phyloP scores from a whole-genome alignment of 208 protist genomes.

The Crithidia bombi region DNA sequence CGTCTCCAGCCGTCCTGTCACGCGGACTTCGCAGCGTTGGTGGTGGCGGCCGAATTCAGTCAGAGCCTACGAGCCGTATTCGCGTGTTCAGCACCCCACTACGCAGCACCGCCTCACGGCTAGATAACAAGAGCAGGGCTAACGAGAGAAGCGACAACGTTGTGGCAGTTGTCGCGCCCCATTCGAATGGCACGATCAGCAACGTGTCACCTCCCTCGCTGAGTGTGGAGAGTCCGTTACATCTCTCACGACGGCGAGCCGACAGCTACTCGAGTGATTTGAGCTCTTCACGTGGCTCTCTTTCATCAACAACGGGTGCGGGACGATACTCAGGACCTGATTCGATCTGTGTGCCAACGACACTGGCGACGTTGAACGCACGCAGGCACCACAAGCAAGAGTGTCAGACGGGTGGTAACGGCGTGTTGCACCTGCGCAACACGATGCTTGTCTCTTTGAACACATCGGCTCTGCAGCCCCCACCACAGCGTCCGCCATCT shows the following conservation, averaged over 20 bases:
- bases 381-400: background rate
- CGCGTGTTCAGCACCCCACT: conserved; percentile 9
- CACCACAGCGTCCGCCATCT: background rate
- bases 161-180: background rate
- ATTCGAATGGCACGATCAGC: background rate
- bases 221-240: background rate
- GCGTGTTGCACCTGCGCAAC: background rate
- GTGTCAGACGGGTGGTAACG: background rate
- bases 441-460: background rate
- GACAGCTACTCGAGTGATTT: background rate
- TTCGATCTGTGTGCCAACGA: background rate
- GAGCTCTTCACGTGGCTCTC: background rate
- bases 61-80: background rate
- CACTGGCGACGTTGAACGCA: background rate
- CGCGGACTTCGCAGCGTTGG: background rate
- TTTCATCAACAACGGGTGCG: background rate
- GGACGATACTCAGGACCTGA: background rate
- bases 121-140: too few species aligned
- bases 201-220: background rate
- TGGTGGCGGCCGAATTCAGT: background rate
- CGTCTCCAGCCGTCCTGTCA: background rate
- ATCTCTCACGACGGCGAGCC: background rate
- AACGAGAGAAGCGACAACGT: too few species aligned
- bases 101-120: background rate
- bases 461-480: background rate